These are phyloP conservation scores for Tetrapisispora arboricola DNA, from an alignment of 805 yeast genomes.

Conservation along the genomic window DNA sequence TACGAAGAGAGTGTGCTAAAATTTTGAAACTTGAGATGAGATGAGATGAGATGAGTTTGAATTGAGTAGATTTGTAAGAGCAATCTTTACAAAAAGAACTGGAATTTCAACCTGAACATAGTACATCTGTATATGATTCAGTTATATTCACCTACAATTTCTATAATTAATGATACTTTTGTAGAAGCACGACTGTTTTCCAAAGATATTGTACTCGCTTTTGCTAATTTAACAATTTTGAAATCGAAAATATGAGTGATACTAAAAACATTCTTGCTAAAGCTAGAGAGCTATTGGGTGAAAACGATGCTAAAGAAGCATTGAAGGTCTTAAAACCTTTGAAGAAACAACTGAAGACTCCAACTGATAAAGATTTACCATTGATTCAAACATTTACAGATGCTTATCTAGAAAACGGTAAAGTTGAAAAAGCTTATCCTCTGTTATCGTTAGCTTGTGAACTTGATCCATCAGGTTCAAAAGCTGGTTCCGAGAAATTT, in stretches of 20 bases:
- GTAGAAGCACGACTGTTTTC: too few species aligned
- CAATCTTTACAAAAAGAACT: neutral
- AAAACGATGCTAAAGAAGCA: conserved; percentile 28
- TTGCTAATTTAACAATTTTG: neutral
- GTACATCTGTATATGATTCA: neutral
- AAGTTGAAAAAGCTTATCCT: conserved; percentile 67
- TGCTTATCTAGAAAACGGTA: conserved; percentile 66
- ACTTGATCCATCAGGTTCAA: conserved; percentile 53
- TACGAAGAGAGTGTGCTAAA: too few species aligned
- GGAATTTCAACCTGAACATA: neutral
- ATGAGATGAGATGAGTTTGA: neutral
- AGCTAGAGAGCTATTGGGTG: conserved; percentile 19
- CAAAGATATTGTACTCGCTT: too few species aligned
- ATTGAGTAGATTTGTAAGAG: too few species aligned
- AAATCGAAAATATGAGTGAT: conserved; percentile 13
- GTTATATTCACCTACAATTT: too few species aligned
- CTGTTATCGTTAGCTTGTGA: conserved; percentile 50
- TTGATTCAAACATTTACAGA: conserved; percentile 60
- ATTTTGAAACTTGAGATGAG: conserved; percentile 4
- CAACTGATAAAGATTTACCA: conserved; percentile 31
- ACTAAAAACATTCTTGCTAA: conserved; percentile 9
- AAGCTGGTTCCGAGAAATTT: conserved; percentile 68
- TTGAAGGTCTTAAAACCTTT: conserved; percentile 28
- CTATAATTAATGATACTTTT: too few species aligned
- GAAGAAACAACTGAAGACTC: conserved; percentile 18